Conservation (phyloP, 192 early-diverging fungal genomes). For the Physocladia obscura region DNA sequence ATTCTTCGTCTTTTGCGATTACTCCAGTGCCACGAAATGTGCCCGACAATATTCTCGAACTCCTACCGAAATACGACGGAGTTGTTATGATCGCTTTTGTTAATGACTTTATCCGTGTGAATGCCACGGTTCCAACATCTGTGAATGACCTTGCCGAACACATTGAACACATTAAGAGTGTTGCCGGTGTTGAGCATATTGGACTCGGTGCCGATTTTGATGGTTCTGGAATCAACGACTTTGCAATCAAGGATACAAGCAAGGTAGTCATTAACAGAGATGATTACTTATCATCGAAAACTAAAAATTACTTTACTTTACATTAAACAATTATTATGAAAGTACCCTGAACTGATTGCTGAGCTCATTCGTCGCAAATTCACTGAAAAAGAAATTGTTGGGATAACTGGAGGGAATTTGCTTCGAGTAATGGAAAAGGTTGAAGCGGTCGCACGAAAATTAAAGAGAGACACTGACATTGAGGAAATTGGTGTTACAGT, state of each 20-base stretch:
- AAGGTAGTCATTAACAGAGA: slow-evolving; percentile 28
- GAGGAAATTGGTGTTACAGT: slow-evolving; percentile 12
- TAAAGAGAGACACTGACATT: not conserved
- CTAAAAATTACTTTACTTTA: not conserved
- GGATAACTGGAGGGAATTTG: slow-evolving; percentile 45
- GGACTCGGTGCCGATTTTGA: slow-evolving; percentile 69
- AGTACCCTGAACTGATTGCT: slow-evolving; percentile 48
- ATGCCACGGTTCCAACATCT: slow-evolving; percentile 32
- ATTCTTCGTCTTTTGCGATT: slow-evolving; percentile 53
- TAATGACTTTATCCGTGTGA: slow-evolving; percentile 46
- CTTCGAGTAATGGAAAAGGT: slow-evolving; percentile 38
- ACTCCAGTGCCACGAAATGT: slow-evolving; percentile 61
- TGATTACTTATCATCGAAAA: not conserved
- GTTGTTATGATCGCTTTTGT: slow-evolving; percentile 69
- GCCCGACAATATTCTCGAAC: slow-evolving; percentile 53
- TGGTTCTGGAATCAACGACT: slow-evolving; percentile 50
- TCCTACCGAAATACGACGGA: slow-evolving; percentile 50
- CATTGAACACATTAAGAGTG: slow-evolving; percentile 51
- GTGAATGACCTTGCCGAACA: slow-evolving; percentile 54
- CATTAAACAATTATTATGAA: not conserved
- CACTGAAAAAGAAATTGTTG: slow-evolving; percentile 41
- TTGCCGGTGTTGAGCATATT: slow-evolving; percentile 54
- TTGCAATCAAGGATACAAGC: slow-evolving; percentile 60
- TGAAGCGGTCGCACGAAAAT: slow-evolving; percentile 28
- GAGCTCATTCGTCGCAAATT: slow-evolving; percentile 41